phyloP scores from a whole-genome alignment of 228 moss, liverwort and hornwort species.

The Sphagnum magellanicum region DNA sequence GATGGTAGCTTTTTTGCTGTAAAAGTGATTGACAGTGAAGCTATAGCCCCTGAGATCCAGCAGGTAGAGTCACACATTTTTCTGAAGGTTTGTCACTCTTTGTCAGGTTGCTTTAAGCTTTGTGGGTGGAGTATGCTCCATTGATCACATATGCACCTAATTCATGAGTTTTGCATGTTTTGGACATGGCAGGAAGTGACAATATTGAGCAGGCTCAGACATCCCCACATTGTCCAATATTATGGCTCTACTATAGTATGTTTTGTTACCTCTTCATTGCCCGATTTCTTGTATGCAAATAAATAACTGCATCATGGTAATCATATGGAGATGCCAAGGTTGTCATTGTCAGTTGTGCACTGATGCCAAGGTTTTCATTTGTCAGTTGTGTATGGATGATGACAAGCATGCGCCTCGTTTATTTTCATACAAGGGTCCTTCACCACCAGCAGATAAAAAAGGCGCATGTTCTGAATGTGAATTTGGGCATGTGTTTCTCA shows the following conservation, averaged over 20 bases:
- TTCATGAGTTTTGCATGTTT: background rate
- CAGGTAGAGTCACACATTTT: slow-evolving; percentile 35
- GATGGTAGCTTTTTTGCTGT: slow-evolving; percentile 94
- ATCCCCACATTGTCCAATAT: slow-evolving; percentile 56
- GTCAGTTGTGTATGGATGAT: background rate
- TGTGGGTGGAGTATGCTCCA: too few relatives aligned
- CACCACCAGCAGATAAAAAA: background rate
- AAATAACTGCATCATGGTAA: background rate
- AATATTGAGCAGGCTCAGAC: slow-evolving; percentile 43
- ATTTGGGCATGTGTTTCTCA: background rate
- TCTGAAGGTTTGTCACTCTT: too few relatives aligned
- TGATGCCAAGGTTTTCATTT: background rate
- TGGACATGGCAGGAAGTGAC: slow-evolving; percentile 37
- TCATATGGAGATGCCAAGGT: too few relatives aligned
- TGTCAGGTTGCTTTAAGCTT: too few relatives aligned
- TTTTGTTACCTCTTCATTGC: background rate
- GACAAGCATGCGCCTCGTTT: background rate
- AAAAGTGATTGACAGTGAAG: slow-evolving; percentile 75
- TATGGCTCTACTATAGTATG: slow-evolving; percentile 43
- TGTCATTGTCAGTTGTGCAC: background rate
- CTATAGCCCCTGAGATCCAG: slow-evolving; percentile 69
- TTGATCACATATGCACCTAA: background rate
- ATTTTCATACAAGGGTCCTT: background rate
- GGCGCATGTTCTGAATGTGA: background rate
- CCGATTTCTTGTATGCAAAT: background rate